Percentiles rank a stretch among this genome's conserved stretches.
These are phyloP conservation scores for Acanthamoeba royreba DNA, from an alignment of 208 protist species.

Conservation along the genomic window DNA sequence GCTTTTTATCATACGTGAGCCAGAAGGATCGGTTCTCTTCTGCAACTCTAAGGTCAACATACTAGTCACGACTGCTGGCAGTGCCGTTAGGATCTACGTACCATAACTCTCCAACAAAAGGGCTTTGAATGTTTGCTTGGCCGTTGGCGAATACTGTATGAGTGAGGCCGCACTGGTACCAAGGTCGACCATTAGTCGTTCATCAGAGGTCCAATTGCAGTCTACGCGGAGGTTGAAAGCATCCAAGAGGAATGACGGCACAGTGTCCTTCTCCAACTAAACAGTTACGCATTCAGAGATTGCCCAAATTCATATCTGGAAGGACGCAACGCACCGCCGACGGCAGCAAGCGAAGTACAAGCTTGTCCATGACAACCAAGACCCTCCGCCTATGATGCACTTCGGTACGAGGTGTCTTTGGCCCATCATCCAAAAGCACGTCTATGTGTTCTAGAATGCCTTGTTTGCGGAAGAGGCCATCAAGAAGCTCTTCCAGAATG, in stretches of 20 bases:
- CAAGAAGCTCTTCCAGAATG: not conserved
- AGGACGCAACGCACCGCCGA: not conserved
- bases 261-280: not conserved
- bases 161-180: not conserved
- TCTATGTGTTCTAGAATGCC: not conserved
- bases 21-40: not conserved
- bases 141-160: not conserved
- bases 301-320: not conserved
- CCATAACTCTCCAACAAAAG: not conserved
- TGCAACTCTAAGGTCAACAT: not conserved
- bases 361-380: not conserved
- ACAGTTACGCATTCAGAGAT: not conserved
- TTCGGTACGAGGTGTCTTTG: not conserved
- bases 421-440: not conserved
- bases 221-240: not conserved
- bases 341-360: not conserved
- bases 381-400: not conserved
- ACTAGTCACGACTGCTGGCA: no score
- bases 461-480: not conserved
- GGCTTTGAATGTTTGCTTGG: not conserved
- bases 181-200: not conserved
- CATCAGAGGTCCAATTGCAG: not conserved
- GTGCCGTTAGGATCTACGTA: not conserved
- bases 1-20: not conserved
- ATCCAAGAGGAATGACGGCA: not conserved